phyloP scores from a whole-genome alignment of 73 alveolate species.

The Paramecium tetraurelia region DNA sequence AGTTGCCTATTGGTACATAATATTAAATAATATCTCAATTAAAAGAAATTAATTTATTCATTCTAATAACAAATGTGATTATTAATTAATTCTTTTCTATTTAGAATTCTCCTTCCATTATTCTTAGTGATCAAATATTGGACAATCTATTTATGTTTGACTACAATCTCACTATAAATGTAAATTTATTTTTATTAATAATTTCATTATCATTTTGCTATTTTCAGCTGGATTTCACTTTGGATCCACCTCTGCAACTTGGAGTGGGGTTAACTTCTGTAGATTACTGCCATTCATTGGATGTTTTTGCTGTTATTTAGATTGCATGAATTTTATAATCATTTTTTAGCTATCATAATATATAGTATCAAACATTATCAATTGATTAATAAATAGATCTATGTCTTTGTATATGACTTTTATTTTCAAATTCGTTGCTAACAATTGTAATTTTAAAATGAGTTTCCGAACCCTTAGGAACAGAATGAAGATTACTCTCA shows the following conservation, averaged over 20 bases:
- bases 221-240: not conserved
- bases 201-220: not conserved
- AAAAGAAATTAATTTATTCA: not conserved
- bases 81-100: not conserved
- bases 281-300: not conserved
- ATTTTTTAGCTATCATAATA: not conserved
- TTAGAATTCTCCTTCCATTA: not conserved
- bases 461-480: slow-evolving; percentile 30
- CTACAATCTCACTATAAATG: not conserved
- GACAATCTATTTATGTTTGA: not conserved
- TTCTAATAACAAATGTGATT: not conserved
- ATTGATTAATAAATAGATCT: not conserved
- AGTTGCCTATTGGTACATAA: not conserved
- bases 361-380: not conserved
- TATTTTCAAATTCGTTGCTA: not conserved
- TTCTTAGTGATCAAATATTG: not conserved
- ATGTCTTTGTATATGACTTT: slow-evolving; percentile 3
- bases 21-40: slow-evolving; percentile 15
- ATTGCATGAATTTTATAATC: slow-evolving; percentile 19
- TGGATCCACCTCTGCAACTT: slow-evolving; percentile 28
- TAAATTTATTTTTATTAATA: too few relatives aligned
- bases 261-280: slow-evolving; percentile 1
- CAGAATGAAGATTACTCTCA: slow-evolving; percentile 31
- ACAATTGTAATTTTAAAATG: slow-evolving; percentile 28
- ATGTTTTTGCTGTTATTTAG: not conserved